phyloP scores from a whole-genome alignment of 2,329 filamentous ascomycete species.

The Xylaria sp. region DNA sequence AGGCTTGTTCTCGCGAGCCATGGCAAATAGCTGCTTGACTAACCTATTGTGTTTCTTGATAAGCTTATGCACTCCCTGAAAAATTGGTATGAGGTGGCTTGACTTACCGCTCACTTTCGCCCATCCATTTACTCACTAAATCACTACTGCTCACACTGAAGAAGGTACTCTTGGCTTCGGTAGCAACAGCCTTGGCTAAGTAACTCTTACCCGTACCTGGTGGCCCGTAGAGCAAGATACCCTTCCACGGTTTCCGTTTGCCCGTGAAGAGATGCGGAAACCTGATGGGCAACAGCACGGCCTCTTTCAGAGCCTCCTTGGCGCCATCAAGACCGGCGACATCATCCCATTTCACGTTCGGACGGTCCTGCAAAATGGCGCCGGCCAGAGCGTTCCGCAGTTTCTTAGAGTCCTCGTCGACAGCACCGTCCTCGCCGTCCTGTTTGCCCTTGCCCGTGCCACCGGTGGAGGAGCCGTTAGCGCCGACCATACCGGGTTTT shows the following conservation, averaged over 20 bases:
- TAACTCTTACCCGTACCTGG: constrained; percentile 98
- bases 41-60: constrained; percentile 60
- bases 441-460: constrained; percentile 67
- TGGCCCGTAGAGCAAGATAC: constrained; percentile 93
- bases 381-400: constrained; percentile 87
- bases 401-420: constrained; percentile 94
- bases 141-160: constrained; percentile 98
- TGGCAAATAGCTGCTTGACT: constrained; percentile 95
- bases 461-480: constrained; percentile 70
- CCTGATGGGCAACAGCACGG: constrained; percentile 96
- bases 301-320: constrained; percentile 97
- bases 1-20: constrained; percentile 97
- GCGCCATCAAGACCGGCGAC: constrained; percentile 92
- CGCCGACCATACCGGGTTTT: constrained; percentile 73
- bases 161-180: constrained; percentile 98
- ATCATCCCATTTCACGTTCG: constrained; percentile 97
- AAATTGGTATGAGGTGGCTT: neutral
- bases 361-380: constrained; percentile 92
- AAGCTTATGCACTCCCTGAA: constrained; percentile 33
- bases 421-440: constrained; percentile 58
- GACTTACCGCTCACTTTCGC: constrained; percentile 89
- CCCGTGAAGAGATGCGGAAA: constrained; percentile 96
- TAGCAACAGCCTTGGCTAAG: constrained; percentile 94
- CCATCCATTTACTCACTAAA: constrained; percentile 99
- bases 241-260: constrained; percentile 97